These are phyloP conservation scores for Hypoxylon intermedium DNA, from an alignment of 495 filamentous ascomycete species.

Conservation along the genomic window DNA sequence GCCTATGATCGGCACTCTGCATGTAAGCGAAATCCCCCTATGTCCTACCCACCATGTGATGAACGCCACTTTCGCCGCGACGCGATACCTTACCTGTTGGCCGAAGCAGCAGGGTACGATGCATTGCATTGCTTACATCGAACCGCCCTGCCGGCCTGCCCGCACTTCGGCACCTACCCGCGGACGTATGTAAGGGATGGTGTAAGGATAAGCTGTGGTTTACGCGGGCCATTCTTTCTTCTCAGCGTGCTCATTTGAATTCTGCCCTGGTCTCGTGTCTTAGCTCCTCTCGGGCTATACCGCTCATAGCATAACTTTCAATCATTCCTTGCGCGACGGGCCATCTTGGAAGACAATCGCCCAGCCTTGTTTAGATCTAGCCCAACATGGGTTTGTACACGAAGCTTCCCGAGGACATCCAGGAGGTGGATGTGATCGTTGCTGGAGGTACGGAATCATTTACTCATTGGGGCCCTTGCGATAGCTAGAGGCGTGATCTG, in stretches of 20 bases:
- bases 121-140: background rate
- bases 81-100: background rate
- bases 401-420: constrained; percentile 39
- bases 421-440: constrained; percentile 48
- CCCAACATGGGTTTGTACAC: constrained; percentile 45
- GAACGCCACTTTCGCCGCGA: background rate
- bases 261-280: background rate
- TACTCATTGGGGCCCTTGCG: background rate
- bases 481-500: constrained; percentile 3
- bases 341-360: background rate
- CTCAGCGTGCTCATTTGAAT: background rate
- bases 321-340: background rate
- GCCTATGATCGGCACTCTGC: background rate
- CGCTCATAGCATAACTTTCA: background rate
- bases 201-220: background rate
- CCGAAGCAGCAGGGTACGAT: background rate
- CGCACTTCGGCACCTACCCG: too few relatives aligned
- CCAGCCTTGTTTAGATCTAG: too few relatives aligned
- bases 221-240: background rate
- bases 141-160: background rate
- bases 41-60: background rate
- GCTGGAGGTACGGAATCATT: constrained; percentile 38
- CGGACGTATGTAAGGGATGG: too few relatives aligned
- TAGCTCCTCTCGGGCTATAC: background rate
- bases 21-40: background rate